Evolutionary conservation across 768 basidiomycete genomes (phyloP), one percentile per base, ranked within the genome.

Genomic region (Kwoniella bestiolae): DNA sequence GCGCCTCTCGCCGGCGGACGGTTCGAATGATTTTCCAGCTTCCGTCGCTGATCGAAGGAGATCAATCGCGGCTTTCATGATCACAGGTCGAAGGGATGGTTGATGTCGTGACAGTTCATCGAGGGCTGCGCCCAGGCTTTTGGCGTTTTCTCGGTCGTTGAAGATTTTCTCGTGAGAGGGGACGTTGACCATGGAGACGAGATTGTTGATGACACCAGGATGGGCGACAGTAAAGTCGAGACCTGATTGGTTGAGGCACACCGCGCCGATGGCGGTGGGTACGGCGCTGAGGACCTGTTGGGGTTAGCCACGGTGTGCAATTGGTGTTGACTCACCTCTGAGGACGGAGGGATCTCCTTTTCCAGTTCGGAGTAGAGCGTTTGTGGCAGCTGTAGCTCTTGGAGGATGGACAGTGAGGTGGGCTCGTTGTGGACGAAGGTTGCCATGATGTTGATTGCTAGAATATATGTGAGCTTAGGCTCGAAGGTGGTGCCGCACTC

Each of bases 391-490:
- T 89, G 88, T 28, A 88, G 86, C 80, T 99, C 96, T 81, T 99
- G 96, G 23, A 99, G 90, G 59, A 95, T 89, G 2, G 87, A 84
- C 62, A 99, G 83, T 16, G 92, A 96, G 0, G 94, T 97, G 6
- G 96, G 96, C 80, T 99, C 96, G 70, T 98, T 99, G 84, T 99
- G 95, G 8, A 98, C 89, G 81, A 97, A 97, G 0, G 93, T 93
- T 14, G 93, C 88, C 89, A 96, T 92, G 75, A 94, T 90, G 79
- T 94, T 93, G 83, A 94, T 91, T 4, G 91, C 93, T 91, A 67
- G 16, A 12, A 26, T n/a, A n/a, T n/a, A 6, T 64, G 51, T 70
- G 59, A 63, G 74, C 69, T 6, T 25, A 41, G 21, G 16, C 34
- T 18, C n/a, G n/a, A 9, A 35, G 35, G 1, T 11, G 8, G 6